These are phyloP conservation scores for Rhamnella rubrinervis DNA, from an alignment of 331 rosid genomes.

Conservation along the genomic window DNA sequence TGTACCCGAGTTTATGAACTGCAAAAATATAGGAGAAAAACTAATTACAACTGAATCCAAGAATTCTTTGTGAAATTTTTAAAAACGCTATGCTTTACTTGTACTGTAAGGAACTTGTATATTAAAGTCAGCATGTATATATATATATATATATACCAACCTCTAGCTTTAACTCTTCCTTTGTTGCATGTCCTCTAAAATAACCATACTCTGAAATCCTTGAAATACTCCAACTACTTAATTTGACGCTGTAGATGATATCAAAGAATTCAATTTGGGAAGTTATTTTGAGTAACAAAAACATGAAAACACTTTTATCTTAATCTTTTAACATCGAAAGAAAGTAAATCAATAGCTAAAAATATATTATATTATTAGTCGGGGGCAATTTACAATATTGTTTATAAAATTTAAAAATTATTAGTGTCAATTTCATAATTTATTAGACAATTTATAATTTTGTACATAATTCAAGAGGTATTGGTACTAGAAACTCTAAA, in stretches of 20 bases:
- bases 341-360: too few species aligned
- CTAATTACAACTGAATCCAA: neutral
- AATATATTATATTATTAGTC: too few species aligned
- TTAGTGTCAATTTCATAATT: too few species aligned
- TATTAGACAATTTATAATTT: too few species aligned
- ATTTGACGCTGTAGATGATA: slow-evolving; percentile 29
- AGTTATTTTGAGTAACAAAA: neutral
- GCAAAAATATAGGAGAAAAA: slow-evolving; percentile 17
- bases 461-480: too few species aligned
- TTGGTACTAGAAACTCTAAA: too few species aligned
- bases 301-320: neutral
- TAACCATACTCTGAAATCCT: slow-evolving; percentile 68
- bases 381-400: too few species aligned
- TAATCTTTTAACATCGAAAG: too few species aligned
- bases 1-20: slow-evolving; percentile 60
- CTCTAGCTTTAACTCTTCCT: slow-evolving; percentile 48
- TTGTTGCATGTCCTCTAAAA: slow-evolving; percentile 64
- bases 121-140: too few species aligned
- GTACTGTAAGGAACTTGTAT: slow-evolving; percentile 18
- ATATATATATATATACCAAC: too few species aligned
- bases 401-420: too few species aligned
- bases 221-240: slow-evolving; percentile 60
- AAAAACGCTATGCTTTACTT: neutral
- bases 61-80: neutral
- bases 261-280: neutral